Evolutionary conservation across 2,329 filamentous ascomycete genomes (phyloP), one percentile per base, ranked within the genome.

Genomic region (Aureobasidium sp.): DNA sequence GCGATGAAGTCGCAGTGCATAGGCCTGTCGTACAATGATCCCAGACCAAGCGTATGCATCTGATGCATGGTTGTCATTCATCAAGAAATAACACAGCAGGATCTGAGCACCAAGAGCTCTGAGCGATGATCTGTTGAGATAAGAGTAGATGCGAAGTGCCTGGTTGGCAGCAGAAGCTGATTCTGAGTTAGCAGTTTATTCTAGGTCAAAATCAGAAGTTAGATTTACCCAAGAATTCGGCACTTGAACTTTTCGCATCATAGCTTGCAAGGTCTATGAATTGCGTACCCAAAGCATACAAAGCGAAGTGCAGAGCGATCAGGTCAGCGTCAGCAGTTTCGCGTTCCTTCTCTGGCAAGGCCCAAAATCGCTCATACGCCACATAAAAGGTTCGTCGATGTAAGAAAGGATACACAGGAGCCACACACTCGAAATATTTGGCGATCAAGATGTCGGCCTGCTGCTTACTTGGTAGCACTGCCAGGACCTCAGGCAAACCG

Each of bases 1-100:
- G 17, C 89, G 84, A 71, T 93, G 88, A 13, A 93, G 74, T 0
- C 89, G 88, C 86, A 93, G 89, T 27, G 89, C 89, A 68, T 92
- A 92, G 0, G 89, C 85, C 73, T 93, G 89, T 29, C 89, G 82
- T 66, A 90, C 86, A 26, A 91, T 74, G 29, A 93, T 87, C 6
- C 89, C 89, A 0, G 87, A 87, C 77, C 92, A 93, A 0, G 88
- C 87, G 86, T 89, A 93, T 1, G 89, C 89, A 71, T 93, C 89
- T 0, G 87, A 89, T 4, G 88, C 88, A 68, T 92, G 89, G 68
- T 92, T 92, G 72, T 93, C 89, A 69, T 93, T 93, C 77, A 92
- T 92, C 39, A 93, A 78, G 68, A 93, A 93, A 70, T 92, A 92
- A 0, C 86, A 86, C 63, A 92, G 85, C n/a, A 93, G 75, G 0